Evolutionary conservation across 2,329 filamentous ascomycete species (phyloP), one percentile per base, ranked within the genome.

Genomic region (Septoria linicola): DNA sequence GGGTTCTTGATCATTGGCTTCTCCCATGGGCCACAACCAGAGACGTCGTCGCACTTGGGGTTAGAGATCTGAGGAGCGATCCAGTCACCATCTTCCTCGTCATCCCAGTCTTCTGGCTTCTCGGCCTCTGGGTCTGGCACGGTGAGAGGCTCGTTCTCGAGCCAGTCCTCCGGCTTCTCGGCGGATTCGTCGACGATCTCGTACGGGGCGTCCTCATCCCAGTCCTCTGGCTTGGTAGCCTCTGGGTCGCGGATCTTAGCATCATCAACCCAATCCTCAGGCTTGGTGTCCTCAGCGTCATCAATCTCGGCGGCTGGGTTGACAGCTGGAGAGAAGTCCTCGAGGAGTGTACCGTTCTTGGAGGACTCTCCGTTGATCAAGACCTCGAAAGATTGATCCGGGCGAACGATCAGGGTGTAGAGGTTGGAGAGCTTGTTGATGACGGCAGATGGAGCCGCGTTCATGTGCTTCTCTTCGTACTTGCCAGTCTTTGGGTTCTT

Each of bases 401-500:
- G 90, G 74, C 92, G 88, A 70, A 99, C 89, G 65, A 96, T 89
- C 65, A 99, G 81, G 55, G 93, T 97, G 82, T 99, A 99, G 58
- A 99, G 86, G 73, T 92, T 87, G 58, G 88, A 88, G 59, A 89
- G 86, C 85, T 96, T 97, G 78, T 84, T 80, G 67, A 95, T 93
- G 71, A 85, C 87, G 70, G 91, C 91, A 53, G 85, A 80, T 56
- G 93, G 91, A 60, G 92, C 86, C 66, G 81, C 81, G 70, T 82
- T 84, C 59, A 99, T 82, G 77, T 99, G 93, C 86, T 99, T 99
- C 88, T 99, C 93, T 82, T 99, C 92, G 69, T 99, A 99, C 76
- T 96, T 89, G 78, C 92, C 92, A 40, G 90, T 96, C 88, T 96
- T 96, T 71, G 93, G 93, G 84, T 97, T 99, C 88, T 97, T 99